Percentiles rank a stretch among this genome's conserved stretches.
Conservation (phyloP, 2,329 filamentous ascomycete genomes). For the Bipolaris victoriae region DNA sequence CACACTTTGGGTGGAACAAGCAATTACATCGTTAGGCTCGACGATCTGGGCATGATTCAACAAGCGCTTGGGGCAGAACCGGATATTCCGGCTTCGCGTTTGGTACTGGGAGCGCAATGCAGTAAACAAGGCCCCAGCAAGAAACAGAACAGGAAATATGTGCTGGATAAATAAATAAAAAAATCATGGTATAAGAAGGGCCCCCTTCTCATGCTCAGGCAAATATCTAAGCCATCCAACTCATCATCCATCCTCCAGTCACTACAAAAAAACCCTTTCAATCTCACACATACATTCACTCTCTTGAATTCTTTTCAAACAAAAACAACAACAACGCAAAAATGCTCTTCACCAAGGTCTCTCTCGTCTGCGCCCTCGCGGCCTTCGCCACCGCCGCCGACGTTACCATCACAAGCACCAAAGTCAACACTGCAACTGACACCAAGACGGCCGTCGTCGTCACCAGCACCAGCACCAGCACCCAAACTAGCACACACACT, state of each 20-base stretch:
- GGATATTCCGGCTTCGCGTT: neutral
- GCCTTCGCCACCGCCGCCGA: constrained; percentile 32
- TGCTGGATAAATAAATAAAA: no score
- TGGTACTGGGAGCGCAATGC: neutral
- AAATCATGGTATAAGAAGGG: constrained; percentile 9
- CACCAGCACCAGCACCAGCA: constrained; percentile 1
- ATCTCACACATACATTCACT: neutral
- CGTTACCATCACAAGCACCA: constrained; percentile 32
- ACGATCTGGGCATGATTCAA: neutral
- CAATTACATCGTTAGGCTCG: neutral
- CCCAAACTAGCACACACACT: neutral
- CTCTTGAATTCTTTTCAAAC: neutral
- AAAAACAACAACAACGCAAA: constrained; percentile 2
- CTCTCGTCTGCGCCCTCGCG: constrained; percentile 33
- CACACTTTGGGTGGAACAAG: neutral
- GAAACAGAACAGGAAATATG: neutral
- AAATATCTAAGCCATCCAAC: neutral
- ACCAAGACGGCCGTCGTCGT: neutral
- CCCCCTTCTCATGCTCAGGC: neutral
- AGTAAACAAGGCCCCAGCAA: neutral
- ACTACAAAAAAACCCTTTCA: no score
- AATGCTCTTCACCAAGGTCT: constrained; percentile 33
- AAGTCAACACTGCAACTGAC: constrained; percentile 22
- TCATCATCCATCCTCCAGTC: no score
- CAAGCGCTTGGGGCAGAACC: constrained; percentile 1